Percentiles rank a stretch among this genome's conserved stretches.
Evolutionary conservation across 805 yeast genomes (phyloP).

Genomic region (Saturnispora ahearnii): DNA sequence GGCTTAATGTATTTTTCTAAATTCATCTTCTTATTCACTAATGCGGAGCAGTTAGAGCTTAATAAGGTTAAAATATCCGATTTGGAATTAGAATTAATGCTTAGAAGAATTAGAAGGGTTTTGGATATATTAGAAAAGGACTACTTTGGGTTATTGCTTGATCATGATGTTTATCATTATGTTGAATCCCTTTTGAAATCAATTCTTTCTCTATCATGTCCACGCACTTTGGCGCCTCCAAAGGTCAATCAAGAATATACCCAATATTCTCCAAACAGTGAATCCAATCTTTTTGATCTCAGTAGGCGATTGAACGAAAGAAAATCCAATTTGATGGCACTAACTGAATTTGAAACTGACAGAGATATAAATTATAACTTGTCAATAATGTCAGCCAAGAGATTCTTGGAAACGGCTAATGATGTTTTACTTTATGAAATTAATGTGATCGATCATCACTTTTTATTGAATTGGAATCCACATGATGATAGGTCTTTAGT

Average conservation of each 20-base stretch:
- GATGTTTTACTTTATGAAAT: conserved; percentile 54
- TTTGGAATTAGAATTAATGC: conserved; percentile 10
- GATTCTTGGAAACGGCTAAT: conserved; percentile 47
- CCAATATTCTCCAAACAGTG: conserved; percentile 1
- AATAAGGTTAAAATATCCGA: conserved; percentile 2
- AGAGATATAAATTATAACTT: conserved; percentile 8
- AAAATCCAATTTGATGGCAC: conserved; percentile 37
- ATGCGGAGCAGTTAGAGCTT: not conserved
- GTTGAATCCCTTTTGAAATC: not conserved
- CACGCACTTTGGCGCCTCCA: conserved; percentile 5
- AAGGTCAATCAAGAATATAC: conserved; percentile 1
- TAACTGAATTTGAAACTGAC: conserved; percentile 26
- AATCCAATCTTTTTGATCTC: conserved; percentile 19
- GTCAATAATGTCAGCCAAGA: conserved; percentile 21
- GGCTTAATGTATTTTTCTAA: conserved; percentile 35
- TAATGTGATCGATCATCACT: conserved; percentile 56
- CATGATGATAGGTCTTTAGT: conserved; percentile 61
- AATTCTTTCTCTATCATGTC: not conserved
- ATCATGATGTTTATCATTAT: conserved; percentile 40
- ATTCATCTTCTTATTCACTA: conserved; percentile 15
- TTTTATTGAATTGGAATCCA: conserved; percentile 69
- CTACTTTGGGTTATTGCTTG: conserved; percentile 63
- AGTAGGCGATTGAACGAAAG: conserved; percentile 43
- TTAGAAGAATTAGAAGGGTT: conserved; percentile 8
- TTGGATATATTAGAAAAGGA: conserved; percentile 30